These are phyloP conservation scores for Coleophoma crateriformis DNA, from an alignment of 2,329 filamentous ascomycete genomes.

Conservation along the genomic window DNA sequence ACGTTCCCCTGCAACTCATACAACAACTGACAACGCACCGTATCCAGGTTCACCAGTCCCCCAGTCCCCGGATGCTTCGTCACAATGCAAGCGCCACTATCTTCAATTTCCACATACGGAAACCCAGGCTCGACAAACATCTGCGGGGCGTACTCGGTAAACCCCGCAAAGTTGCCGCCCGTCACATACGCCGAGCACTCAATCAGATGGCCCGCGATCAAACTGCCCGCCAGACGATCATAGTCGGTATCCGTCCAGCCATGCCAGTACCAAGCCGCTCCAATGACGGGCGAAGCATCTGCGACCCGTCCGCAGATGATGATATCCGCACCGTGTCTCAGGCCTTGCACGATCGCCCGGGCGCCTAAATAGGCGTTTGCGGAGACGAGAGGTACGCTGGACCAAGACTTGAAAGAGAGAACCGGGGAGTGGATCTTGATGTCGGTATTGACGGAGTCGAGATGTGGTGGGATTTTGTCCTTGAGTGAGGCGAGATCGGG, in stretches of 20 bases:
- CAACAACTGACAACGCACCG: slow-evolving; percentile 44
- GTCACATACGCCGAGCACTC: slow-evolving; percentile 21
- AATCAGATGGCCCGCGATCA: slow-evolving; percentile 26
- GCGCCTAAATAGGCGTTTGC: slow-evolving; percentile 49
- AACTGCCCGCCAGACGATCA: slow-evolving; percentile 31
- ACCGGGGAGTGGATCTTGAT: slow-evolving; percentile 25
- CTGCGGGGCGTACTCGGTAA: slow-evolving; percentile 25
- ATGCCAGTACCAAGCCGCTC: slow-evolving; percentile 37
- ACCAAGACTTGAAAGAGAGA: slow-evolving; percentile 25
- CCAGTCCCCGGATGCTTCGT: slow-evolving; percentile 35
- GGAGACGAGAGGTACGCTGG: slow-evolving; percentile 32
- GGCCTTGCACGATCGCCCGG: slow-evolving; percentile 31
- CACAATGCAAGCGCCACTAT: slow-evolving; percentile 34
- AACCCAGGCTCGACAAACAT: slow-evolving; percentile 39
- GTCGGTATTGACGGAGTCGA: slow-evolving; percentile 34
- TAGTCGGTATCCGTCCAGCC: slow-evolving; percentile 32
- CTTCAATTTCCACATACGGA: slow-evolving; percentile 39
- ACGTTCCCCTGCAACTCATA: slow-evolving; percentile 50
- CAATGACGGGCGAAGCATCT: slow-evolving; percentile 37
- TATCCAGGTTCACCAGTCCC: slow-evolving; percentile 40
- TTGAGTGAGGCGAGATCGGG: slow-evolving; percentile 35
- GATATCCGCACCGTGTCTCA: slow-evolving; percentile 35
- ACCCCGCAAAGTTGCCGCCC: slow-evolving; percentile 13
- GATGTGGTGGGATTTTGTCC: slow-evolving; percentile 32
- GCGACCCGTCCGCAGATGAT: slow-evolving; percentile 37